Evolutionary conservation across 1,284 basidiomycete species (phyloP), one percentile per base, ranked within the genome.

Genomic region (Golubevia sp.): DNA sequence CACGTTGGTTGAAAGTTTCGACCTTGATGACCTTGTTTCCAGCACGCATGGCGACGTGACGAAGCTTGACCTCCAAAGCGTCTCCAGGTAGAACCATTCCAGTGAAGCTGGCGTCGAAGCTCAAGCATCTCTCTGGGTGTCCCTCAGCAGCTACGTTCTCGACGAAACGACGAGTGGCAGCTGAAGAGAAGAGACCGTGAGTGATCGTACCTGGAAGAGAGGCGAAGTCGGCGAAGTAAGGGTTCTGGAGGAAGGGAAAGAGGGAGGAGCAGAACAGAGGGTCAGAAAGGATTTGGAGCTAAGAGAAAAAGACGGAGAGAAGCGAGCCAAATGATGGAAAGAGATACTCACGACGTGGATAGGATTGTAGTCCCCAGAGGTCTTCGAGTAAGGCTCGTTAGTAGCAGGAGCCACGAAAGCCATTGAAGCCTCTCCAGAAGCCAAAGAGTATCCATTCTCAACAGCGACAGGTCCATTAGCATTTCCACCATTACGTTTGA

Each of bases 31-130:
- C 91, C 84, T 97, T 92, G 73, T 76, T 71, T 55, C 76, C 76
- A 25, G 67, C 63, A 34, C 66, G 66, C 76, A 74, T 74, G 55
- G 76, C 76, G 27, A 74, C 63, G 68, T 79, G 76, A 52, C 74
- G 74, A 81, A 99, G 90, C 84, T 91, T 92, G 77, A 97, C 94
- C 55, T 86, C 88, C 61, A 98, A 88, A 74, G 92, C 89, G 78
- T 97, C 94, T 21, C 91, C 91, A 11, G 96, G 97, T n/a, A 97
- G 87, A 57, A 98, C 91, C 96, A 98, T 98, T 56, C 96, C 96
- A 62, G 96, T 92, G 78, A 99, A 99, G 62, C 66, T 74, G 52
- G 75, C 76, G 55, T 77, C 67, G 67, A 73, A 79, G 58, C 67
- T 70, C 3, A 76, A 62, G 64, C 70, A 75, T 67, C 97, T 90